Evolutionary conservation across 257 asterid genomes (phyloP).

Genomic region (Asclepias syriaca): DNA sequence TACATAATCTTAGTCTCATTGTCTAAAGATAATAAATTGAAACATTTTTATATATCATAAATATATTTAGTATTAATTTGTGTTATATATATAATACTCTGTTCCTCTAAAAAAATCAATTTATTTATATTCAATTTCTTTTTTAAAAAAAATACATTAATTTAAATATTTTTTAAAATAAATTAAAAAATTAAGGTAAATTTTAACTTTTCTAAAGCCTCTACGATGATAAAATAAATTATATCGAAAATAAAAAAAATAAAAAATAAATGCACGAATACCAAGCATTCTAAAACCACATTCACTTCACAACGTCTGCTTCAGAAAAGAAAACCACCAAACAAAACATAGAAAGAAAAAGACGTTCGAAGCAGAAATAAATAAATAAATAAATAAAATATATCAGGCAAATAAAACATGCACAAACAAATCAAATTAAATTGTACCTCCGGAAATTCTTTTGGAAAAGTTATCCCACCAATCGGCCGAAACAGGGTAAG

Average conservation of each 20-base stretch:
- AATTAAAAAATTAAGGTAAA: too few relatives aligned
- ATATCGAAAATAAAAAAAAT: neutral
- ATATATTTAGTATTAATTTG: too few relatives aligned
- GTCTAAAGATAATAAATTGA: too few relatives aligned
- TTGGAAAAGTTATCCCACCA: constrained; percentile 30
- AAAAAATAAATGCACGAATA: neutral
- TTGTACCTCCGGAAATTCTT: constrained; percentile 17
- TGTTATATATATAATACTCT: too few relatives aligned
- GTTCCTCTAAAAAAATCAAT: too few relatives aligned
- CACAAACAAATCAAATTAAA: neutral
- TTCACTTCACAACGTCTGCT: neutral
- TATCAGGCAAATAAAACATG: constrained; percentile 4
- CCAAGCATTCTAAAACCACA: neutral
- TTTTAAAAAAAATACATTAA: too few relatives aligned
- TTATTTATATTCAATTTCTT: too few relatives aligned
- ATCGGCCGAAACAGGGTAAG: constrained; percentile 16
- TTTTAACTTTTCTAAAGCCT: too few relatives aligned
- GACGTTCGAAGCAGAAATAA: neutral
- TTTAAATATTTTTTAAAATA: too few relatives aligned
- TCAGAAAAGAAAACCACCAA: neutral
- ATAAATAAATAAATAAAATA: neutral
- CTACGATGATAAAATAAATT: too few relatives aligned
- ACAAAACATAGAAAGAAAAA: neutral
- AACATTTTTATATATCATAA: too few relatives aligned
- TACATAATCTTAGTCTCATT: too few relatives aligned